Base-by-base conservation (phyloP, 768 basidiomycete genomes). In the Boletus bicolor region DNA sequence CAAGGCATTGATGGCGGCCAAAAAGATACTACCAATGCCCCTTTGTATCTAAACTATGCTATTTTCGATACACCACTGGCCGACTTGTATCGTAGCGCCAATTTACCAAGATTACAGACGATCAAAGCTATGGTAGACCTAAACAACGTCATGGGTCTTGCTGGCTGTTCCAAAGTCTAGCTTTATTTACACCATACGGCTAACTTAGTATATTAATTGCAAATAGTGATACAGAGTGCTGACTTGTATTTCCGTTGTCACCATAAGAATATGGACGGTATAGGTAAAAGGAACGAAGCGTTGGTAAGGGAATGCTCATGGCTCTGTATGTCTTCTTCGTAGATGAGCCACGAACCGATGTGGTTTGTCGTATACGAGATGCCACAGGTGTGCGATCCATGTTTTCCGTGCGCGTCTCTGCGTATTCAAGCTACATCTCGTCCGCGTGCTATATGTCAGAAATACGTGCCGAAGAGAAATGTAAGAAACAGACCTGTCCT, bases 31-130 rank as follows among this genome's bases (percentile, higher is more conserved):
- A 63, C 57, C 9, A 60, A 30, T 30, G 7, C 28, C 28, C 63
- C 56, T 7, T 44, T 74, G 35, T 85, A 87, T 60, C 72, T 75
- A 14, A 86, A 87, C 63, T 85, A 83, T 60, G 82, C 82, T 1
- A 71, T 82, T 1, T 73, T 63, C 53, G 76, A 76, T 54, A 84
- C 82, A 12, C 76, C 81, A 1, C 39, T 83, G 34, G 62, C 71
- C 35, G 38, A 63, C 3, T 66, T 86, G 34, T 85, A 80, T 24
- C 21, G 2, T 56, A 82, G 82, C 0, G 61, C 59, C 1, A 79
- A 83, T 47, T 4, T 51, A 24, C 26, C 65, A 4, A 63, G 44
- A 43, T 62, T 85, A 48, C 58, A 68, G 45, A 56, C 49, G 10
- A 64, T 84, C 19, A 81, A 79, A 61, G 64, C 54, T 44, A 49